Evolutionary conservation across 306 rosid species (phyloP).

Genomic region (Oxytropis ochrocephala): DNA sequence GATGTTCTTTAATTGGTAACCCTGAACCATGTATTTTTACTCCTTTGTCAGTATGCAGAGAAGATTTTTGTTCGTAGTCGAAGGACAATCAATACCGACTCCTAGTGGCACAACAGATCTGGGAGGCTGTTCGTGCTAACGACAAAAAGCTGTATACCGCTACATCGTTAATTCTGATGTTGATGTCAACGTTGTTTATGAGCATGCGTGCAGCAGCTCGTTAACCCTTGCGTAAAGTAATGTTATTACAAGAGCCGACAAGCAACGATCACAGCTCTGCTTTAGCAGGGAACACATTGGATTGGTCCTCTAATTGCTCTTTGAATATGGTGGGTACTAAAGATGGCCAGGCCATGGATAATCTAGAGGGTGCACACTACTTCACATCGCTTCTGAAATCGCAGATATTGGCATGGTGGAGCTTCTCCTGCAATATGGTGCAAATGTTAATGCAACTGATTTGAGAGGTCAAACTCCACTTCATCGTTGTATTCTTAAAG

Average conservation of each 20-base stretch:
- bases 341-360: conserved; percentile 56
- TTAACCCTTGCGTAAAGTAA: conserved; percentile 89
- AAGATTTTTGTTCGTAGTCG: conserved; percentile 78
- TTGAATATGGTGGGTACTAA: conserved; percentile 42
- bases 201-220: conserved; percentile 57
- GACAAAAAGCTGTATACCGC: conserved; percentile 91
- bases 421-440: conserved; percentile 95
- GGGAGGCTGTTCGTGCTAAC: conserved; percentile 87
- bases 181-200: conserved; percentile 67
- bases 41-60: conserved; percentile 77
- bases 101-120: conserved; percentile 74
- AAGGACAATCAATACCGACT: conserved; percentile 71
- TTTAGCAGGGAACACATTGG: conserved; percentile 52
- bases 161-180: conserved; percentile 79
- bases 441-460: conserved; percentile 67
- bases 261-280: conserved; percentile 49
- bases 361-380: conserved; percentile 76
- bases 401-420: conserved; percentile 95
- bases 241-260: conserved; percentile 78
- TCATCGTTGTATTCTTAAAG: conserved; percentile 67
- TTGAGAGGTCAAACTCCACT: conserved; percentile 79
- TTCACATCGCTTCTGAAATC: conserved; percentile 93
- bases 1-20: neutral
- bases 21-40: conserved; percentile 18
- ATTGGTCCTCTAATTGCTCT: conserved; percentile 60